Evolutionary conservation across 768 basidiomycete species (phyloP), one percentile per base, ranked within the genome.

Genomic region (Neoboletus brunneissimus): DNA sequence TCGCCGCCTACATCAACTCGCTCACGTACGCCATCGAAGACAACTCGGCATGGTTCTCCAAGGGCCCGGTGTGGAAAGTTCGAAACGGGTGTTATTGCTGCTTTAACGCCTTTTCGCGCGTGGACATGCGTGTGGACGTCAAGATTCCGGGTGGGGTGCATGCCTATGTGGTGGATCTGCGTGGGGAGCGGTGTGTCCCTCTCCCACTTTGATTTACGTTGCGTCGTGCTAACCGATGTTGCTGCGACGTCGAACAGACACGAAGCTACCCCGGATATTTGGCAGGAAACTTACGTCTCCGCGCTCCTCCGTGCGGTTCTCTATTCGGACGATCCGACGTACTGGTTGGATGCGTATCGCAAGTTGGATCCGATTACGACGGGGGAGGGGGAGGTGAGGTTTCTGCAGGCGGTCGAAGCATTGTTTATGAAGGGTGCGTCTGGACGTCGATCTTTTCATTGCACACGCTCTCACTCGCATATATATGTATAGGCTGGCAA

Each of bases 1-100:
- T 99, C 29, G 97, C 97, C 5, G 96, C 97, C 12, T 99, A 99
- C 74, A 90, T 98, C 73, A 98, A 99, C 76, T 97, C 94, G 23
- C 80, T 98, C n/a, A 96, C 93, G 7, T 98, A 98, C 68, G 84
- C 88, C 18, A 87, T 98, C 59, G 97, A 98, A 67, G 94, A 95
- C 61, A 85, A 80, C 53, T 83, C 86, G 27, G 87, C 91, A 4
- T 99, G 97, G 97, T 97, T 97, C 69, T 85, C 87, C 34, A 91
- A 91, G 67, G 81, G 86, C 6, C 76, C 87, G 4, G 75, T 81
- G 8, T 98, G 93, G 92, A 96, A 94, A 71, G 91, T 99, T 22
- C 81, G 87, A 57, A 89, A 88, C 64, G 97, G 97, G 3, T 93
- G 88, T 51, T 99, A 92, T 68, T 99, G 92, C 73, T 97, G 94